phyloP scores from a whole-genome alignment of 306 rosid genomes.

The Begonia fuchsioides region DNA sequence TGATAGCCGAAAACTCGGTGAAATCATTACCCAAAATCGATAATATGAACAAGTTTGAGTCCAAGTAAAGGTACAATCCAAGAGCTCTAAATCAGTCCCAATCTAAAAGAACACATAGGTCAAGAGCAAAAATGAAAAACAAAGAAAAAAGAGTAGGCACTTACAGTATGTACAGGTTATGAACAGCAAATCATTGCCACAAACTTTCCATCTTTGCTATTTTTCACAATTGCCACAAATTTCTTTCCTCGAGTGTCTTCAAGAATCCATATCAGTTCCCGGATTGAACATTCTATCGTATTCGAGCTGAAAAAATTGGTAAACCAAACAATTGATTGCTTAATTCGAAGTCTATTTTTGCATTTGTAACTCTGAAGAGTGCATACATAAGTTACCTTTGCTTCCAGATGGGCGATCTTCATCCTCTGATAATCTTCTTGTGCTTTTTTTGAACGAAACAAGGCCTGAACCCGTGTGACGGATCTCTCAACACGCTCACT shows the following conservation, averaged over 20 bases:
- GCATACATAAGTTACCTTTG: conserved; percentile 30
- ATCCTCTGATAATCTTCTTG: conserved; percentile 82
- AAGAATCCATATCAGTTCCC: conserved; percentile 27
- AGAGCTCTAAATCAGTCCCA: not conserved
- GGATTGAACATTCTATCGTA: conserved; percentile 38
- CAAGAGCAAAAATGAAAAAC: conserved; percentile 8
- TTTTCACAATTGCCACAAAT: conserved; percentile 8
- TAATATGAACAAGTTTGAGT: no score
- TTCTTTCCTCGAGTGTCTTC: not conserved
- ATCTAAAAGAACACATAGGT: conserved; percentile 3
- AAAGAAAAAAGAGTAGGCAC: conserved; percentile 10
- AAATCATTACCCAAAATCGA: no score
- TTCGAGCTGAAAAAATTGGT: conserved; percentile 46
- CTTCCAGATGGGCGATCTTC: conserved; percentile 61
- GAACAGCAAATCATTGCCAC: conserved; percentile 12
- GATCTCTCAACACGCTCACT: conserved; percentile 69
- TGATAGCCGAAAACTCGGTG: no score
- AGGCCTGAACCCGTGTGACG: conserved; percentile 62
- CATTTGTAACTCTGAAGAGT: not conserved
- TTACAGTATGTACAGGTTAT: conserved; percentile 36
- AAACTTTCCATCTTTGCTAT: conserved; percentile 6
- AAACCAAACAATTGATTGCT: not conserved
- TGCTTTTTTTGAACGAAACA: conserved; percentile 91
- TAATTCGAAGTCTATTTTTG: not conserved
- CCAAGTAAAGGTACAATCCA: no score